Conservation (phyloP, 2,329 filamentous ascomycete species). For the Ilyonectria sp. region DNA sequence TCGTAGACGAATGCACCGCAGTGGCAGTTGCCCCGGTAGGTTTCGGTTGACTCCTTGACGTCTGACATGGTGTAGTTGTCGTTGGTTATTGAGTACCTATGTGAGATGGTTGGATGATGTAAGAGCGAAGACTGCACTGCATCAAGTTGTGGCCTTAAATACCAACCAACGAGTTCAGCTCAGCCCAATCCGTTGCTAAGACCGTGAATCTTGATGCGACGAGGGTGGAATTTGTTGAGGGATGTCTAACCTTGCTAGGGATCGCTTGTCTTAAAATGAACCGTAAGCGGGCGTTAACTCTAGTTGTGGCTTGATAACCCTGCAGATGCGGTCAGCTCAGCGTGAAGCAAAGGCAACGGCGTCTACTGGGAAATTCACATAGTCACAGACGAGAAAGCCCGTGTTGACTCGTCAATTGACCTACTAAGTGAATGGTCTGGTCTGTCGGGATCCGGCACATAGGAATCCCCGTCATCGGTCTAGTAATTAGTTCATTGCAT, state of each 20-base stretch:
- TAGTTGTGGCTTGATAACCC: background rate
- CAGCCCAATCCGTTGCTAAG: background rate
- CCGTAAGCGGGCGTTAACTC: slow-evolving; percentile 5
- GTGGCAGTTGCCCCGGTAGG: slow-evolving; percentile 72
- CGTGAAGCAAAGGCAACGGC: too few relatives aligned
- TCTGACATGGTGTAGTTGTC: slow-evolving; percentile 26
- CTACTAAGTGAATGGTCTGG: too few relatives aligned
- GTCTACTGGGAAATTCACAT: too few relatives aligned
- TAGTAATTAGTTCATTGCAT: background rate
- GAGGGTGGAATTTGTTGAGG: background rate
- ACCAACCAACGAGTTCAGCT: background rate
- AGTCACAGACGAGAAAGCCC: background rate
- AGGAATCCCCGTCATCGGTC: background rate
- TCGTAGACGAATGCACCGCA: slow-evolving; percentile 69
- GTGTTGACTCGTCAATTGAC: too few relatives aligned
- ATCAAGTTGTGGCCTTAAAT: background rate
- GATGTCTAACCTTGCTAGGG: slow-evolving; percentile 1
- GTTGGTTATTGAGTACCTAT: background rate
- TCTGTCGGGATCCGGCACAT: too few relatives aligned
- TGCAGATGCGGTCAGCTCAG: background rate
- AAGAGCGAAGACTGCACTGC: background rate
- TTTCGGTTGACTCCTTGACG: slow-evolving; percentile 45
- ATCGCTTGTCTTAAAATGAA: background rate
- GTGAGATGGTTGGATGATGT: background rate
- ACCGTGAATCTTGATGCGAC: background rate